phyloP scores from a whole-genome alignment of 2,329 filamentous ascomycete genomes.

The Stemphylium vesicarium region DNA sequence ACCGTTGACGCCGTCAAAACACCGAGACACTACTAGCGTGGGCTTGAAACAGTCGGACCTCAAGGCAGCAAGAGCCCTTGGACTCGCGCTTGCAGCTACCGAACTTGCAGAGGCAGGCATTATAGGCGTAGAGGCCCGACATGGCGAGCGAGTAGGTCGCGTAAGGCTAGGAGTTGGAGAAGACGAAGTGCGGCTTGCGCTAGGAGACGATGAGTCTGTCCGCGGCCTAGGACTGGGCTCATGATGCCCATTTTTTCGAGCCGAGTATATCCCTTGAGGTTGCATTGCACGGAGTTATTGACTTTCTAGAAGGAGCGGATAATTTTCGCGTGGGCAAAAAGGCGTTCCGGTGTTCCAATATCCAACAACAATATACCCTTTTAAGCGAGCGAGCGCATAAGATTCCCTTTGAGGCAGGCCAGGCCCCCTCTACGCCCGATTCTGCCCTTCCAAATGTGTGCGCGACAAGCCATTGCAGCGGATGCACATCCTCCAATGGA shows the following conservation, averaged over 20 bases:
- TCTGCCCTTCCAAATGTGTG: slow-evolving; percentile 9
- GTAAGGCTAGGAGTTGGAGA: slow-evolving; percentile 85
- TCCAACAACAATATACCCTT: slow-evolving; percentile 13
- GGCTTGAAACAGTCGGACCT: slow-evolving; percentile 33
- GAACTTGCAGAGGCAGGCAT: slow-evolving; percentile 88
- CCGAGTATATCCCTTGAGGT: not conserved
- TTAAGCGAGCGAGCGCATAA: slow-evolving; percentile 3
- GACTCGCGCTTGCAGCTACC: slow-evolving; percentile 74
- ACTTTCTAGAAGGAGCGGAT: slow-evolving; percentile 8
- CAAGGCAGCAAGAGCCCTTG: slow-evolving; percentile 55
- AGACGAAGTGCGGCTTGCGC: slow-evolving; percentile 86
- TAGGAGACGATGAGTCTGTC: slow-evolving; percentile 86
- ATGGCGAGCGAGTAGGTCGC: slow-evolving; percentile 85
- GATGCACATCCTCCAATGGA: slow-evolving; percentile 5
- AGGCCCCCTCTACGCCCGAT: not conserved
- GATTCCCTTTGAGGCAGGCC: not conserved
- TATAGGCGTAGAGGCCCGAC: slow-evolving; percentile 77
- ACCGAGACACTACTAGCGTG: slow-evolving; percentile 22
- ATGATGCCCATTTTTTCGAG: slow-evolving; percentile 14
- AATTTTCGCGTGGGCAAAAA: not conserved
- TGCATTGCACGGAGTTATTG: not conserved
- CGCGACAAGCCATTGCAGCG: not conserved
- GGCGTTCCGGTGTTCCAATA: not conserved
- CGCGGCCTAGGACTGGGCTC: slow-evolving; percentile 69
- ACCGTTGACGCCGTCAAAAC: slow-evolving; percentile 23